Conservation (phyloP, 805 yeast genomes). For the Nakazawaea laoshanensis region DNA sequence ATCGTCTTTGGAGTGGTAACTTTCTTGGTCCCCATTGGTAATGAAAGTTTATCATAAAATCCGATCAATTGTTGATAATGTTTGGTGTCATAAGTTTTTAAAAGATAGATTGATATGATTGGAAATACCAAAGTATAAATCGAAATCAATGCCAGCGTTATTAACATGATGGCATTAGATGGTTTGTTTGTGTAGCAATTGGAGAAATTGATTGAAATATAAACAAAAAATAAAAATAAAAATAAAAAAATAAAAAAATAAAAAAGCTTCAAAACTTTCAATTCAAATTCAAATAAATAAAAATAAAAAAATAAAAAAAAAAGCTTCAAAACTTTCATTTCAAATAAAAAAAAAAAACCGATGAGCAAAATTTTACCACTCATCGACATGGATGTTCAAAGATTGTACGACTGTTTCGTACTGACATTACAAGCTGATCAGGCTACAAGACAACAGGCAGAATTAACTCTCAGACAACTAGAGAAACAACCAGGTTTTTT, state of each 20-base stretch:
- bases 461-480: conserved; percentile 50
- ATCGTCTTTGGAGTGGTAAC: too few relatives aligned
- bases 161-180: not conserved
- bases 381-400: conserved; percentile 55
- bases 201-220: not conserved
- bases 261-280: not conserved
- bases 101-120: conserved; percentile 1
- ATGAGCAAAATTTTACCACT: not conserved
- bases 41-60: conserved; percentile 1
- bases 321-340: not conserved
- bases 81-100: conserved; percentile 2
- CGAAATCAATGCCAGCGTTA: conserved; percentile 2
- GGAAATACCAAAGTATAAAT: conserved; percentile 4
- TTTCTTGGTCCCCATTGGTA: not conserved
- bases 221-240: not conserved
- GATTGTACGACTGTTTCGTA: conserved; percentile 66
- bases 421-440: conserved; percentile 71
- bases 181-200: not conserved
- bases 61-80: conserved; percentile 7
- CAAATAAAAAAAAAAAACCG: not conserved
- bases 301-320: not conserved
- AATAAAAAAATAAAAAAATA: too few relatives aligned
- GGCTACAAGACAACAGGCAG: conserved; percentile 57
- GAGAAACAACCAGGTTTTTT: conserved; percentile 62
- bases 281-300: not conserved